Evolutionary conservation across 805 yeast genomes (phyloP).

Genomic region (Starmerella bacillaris): DNA sequence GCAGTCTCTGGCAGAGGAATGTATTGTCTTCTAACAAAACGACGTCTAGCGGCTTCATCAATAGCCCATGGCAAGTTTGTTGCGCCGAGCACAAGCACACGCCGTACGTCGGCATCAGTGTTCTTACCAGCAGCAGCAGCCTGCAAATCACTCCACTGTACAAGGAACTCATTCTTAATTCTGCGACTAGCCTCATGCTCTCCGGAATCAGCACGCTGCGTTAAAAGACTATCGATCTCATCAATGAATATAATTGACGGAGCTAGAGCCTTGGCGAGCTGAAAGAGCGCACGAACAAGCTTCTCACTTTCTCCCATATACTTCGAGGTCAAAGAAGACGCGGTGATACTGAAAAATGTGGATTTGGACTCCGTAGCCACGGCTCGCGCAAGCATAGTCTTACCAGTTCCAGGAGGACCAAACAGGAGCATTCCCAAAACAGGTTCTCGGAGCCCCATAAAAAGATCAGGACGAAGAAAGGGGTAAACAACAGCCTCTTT

Average conservation of each 20-base stretch:
- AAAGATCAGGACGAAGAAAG: conserved; percentile 79
- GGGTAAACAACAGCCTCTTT: conserved; percentile 96
- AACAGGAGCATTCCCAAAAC: conserved; percentile 88
- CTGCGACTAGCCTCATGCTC: conserved; percentile 80
- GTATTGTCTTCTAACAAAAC: conserved; percentile 81
- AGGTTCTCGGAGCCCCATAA: conserved; percentile 80
- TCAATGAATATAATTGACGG: conserved; percentile 92
- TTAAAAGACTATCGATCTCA: conserved; percentile 80
- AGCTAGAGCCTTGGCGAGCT: conserved; percentile 64
- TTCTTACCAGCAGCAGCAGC: conserved; percentile 66
- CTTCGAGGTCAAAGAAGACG: conserved; percentile 73
- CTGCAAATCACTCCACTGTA: conserved; percentile 86
- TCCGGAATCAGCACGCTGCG: conserved; percentile 56
- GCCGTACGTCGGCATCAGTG: conserved; percentile 30
- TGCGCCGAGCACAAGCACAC: conserved; percentile 84
- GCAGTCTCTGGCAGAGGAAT: conserved; percentile 84
- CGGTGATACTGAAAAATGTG: conserved; percentile 79
- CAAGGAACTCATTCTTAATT: conserved; percentile 79
- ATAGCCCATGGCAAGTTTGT: conserved; percentile 91
- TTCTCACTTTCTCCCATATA: conserved; percentile 84
- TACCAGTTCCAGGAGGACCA: conserved; percentile 99
- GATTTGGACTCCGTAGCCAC: conserved; percentile 91
- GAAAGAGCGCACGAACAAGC: conserved; percentile 72
- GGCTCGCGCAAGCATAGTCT: conserved; percentile 91
- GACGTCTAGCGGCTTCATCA: conserved; percentile 89